phyloP scores from a whole-genome alignment of 192 early-diverging fungal genomes.

The Backusella circina region DNA sequence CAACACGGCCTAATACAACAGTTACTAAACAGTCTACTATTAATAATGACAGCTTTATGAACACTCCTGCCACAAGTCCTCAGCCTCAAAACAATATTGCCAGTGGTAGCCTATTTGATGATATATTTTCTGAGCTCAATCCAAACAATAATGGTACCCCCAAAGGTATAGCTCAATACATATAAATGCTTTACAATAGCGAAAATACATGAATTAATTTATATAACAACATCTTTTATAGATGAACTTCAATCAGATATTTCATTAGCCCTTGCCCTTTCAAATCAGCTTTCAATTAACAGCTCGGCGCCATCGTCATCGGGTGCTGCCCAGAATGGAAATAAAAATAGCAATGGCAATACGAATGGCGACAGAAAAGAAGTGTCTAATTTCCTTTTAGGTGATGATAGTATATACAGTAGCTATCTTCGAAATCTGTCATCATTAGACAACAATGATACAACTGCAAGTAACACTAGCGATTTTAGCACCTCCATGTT shows the following conservation, averaged over 20 bases:
- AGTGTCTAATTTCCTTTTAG: constrained; percentile 10
- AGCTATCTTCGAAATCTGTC: constrained; percentile 8
- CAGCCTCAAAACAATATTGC: background rate
- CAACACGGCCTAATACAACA: background rate
- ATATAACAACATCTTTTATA: background rate
- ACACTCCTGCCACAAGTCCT: background rate
- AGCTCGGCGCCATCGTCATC: background rate
- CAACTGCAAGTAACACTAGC: background rate
- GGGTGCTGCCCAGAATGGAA: background rate
- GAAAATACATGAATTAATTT: background rate
- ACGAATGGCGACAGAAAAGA: background rate
- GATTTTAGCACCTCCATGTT: constrained; percentile 13
- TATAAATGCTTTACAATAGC: background rate
- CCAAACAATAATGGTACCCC: background rate
- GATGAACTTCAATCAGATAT: constrained; percentile 11
- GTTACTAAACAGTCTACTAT: background rate
- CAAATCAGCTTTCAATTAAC: constrained; percentile 12
- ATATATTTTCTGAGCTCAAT: constrained; percentile 21
- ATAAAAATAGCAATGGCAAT: background rate
- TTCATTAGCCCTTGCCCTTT: constrained; percentile 18
- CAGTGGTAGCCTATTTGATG: constrained; percentile 24
- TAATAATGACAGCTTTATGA: background rate
- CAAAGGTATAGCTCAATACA: background rate
- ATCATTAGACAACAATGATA: constrained; percentile 1
- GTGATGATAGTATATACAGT: constrained; percentile 27